Conservation (phyloP, 495 filamentous ascomycete genomes). For the Penicillium manginii region DNA sequence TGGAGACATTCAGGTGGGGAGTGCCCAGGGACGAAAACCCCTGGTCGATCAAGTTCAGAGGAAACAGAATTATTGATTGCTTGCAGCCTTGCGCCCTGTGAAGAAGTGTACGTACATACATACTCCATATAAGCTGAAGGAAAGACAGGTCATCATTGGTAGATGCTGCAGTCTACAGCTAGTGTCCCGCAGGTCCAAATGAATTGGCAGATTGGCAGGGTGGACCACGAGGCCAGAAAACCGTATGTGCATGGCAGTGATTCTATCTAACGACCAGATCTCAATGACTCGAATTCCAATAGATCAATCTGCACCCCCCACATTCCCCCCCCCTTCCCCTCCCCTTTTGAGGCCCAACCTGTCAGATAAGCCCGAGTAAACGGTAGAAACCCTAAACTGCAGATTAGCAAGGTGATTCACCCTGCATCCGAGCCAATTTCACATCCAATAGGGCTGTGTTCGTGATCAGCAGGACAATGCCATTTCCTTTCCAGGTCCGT, state of each 20-base stretch:
- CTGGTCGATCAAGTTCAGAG: neutral
- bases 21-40: neutral
- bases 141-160: neutral
- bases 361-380: conserved; percentile 14
- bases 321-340: neutral
- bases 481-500: conserved; percentile 3
- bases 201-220: neutral
- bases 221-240: conserved; percentile 14
- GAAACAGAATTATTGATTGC: neutral
- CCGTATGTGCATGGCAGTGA: conserved; percentile 4
- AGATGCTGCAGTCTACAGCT: conserved; percentile 8
- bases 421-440: conserved; percentile 13
- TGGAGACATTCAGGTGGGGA: neutral
- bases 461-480: conserved; percentile 21
- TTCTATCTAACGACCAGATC: conserved; percentile 24
- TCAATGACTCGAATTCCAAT: conserved; percentile 8
- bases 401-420: conserved; percentile 18
- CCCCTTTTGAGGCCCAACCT: conserved; percentile 16
- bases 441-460: conserved; percentile 9
- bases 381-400: conserved; percentile 4
- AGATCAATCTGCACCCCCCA: conserved; percentile 1
- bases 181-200: conserved; percentile 12
- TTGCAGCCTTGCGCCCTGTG: neutral
- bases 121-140: neutral
- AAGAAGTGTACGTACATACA: neutral